Evolutionary conservation across 257 asterid genomes (phyloP).

Genomic region (Fraxinus excelsior): DNA sequence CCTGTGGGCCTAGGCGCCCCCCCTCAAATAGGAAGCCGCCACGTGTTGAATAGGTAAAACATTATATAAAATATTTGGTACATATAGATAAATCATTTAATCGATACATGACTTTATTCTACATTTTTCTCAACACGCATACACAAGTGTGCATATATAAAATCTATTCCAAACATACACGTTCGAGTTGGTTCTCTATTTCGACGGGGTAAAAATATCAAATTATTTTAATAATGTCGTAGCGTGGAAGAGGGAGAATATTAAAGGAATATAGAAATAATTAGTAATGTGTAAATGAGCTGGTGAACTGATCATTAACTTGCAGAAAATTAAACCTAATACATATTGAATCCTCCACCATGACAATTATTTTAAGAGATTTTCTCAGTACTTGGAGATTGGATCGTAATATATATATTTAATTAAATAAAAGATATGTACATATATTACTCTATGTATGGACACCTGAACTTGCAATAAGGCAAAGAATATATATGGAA

Average conservation of each 20-base stretch:
- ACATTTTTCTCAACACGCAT: too few species aligned
- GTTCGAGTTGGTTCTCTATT: too few species aligned
- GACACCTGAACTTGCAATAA: background rate
- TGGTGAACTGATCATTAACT: conserved; percentile 19
- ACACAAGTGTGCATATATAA: too few species aligned
- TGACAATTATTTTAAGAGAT: conserved; percentile 33
- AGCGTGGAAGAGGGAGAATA: background rate
- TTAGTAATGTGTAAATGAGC: conserved; percentile 19
- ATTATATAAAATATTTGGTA: too few species aligned
- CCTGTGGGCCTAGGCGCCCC: too few species aligned
- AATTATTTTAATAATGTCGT: background rate
- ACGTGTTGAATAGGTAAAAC: too few species aligned
- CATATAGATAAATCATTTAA: too few species aligned
- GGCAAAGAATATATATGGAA: too few species aligned
- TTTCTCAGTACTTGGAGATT: conserved; percentile 31
- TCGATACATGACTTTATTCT: too few species aligned
- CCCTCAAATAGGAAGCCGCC: too few species aligned
- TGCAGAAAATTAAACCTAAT: conserved; percentile 21
- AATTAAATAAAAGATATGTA: conserved; percentile 11
- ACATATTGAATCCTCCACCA: conserved; percentile 34
- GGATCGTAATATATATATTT: background rate
- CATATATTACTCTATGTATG: background rate
- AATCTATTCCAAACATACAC: too few species aligned
- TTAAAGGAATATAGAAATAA: background rate
- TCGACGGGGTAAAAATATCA: too few species aligned